Evolutionary conservation across 2,329 filamentous ascomycete species (phyloP).

Genomic region (Cercospora sp.): DNA sequence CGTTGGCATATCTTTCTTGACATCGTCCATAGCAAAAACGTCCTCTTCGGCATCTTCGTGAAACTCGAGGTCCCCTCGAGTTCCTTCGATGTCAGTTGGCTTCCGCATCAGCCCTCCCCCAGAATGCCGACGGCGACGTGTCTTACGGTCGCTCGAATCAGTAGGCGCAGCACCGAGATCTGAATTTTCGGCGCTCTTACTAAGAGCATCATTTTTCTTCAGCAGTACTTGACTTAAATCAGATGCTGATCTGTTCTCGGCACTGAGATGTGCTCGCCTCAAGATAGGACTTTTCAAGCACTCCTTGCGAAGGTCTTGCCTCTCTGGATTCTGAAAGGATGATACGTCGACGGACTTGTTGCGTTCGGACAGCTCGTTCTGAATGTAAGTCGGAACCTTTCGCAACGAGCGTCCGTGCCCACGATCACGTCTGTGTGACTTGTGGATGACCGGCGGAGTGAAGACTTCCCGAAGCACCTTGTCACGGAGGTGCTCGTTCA

Average conservation of each 20-base stretch:
- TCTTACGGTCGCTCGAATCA: slow-evolving; percentile 8
- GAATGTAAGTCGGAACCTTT: slow-evolving; percentile 34
- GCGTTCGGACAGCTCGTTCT: slow-evolving; percentile 36
- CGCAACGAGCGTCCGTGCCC: slow-evolving; percentile 62
- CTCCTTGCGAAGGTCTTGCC: slow-evolving; percentile 3
- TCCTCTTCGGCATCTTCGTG: slow-evolving; percentile 74
- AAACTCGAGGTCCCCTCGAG: slow-evolving; percentile 79
- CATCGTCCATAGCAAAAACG: slow-evolving; percentile 68
- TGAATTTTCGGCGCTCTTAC: slow-evolving; percentile 36
- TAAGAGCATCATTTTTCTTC: slow-evolving; percentile 27
- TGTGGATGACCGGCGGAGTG: slow-evolving; percentile 77
- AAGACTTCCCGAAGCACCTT: slow-evolving; percentile 94
- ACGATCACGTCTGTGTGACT: slow-evolving; percentile 70
- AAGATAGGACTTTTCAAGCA: slow-evolving; percentile 46
- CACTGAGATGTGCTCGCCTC: slow-evolving; percentile 34
- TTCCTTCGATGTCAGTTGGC: slow-evolving; percentile 62
- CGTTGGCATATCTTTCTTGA: slow-evolving; percentile 30
- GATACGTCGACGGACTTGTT: slow-evolving; percentile 28
- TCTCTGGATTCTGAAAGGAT: slow-evolving; percentile 15
- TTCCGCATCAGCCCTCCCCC: slow-evolving; percentile 80
- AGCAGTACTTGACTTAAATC: slow-evolving; percentile 30
- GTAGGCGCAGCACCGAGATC: slow-evolving; percentile 21
- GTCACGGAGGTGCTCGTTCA: slow-evolving; percentile 84
- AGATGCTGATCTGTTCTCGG: slow-evolving; percentile 28
- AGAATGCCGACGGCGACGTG: slow-evolving; percentile 71